Evolutionary conservation across 108 stramenopile genomes (phyloP).

Genomic region (Skeletonema tropicum): DNA sequence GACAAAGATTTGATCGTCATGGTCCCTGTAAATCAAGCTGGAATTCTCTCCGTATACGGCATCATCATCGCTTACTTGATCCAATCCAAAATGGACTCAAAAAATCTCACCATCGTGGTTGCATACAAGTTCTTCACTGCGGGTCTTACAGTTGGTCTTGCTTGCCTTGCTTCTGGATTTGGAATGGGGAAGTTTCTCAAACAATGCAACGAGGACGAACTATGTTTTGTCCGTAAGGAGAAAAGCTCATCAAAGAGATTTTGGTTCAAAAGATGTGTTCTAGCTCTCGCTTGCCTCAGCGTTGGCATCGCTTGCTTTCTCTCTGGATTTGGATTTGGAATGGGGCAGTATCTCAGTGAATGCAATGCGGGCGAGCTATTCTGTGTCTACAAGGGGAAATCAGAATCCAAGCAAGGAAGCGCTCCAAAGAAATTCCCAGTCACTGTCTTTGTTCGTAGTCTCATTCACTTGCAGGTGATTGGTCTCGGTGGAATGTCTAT

Average conservation of each 20-base stretch:
- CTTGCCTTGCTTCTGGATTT: conserved; percentile 55
- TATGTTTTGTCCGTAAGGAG: conserved; percentile 19
- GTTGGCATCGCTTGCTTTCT: conserved; percentile 64
- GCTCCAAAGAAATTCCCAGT: too few relatives aligned
- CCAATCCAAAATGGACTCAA: conserved; percentile 24
- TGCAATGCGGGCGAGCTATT: conserved; percentile 22
- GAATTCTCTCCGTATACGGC: conserved; percentile 69
- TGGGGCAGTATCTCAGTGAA: conserved; percentile 50
- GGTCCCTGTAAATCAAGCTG: conserved; percentile 55
- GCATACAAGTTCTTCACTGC: conserved; percentile 51
- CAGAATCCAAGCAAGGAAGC: too few relatives aligned
- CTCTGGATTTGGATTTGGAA: conserved; percentile 48
- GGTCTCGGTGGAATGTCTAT: too few relatives aligned
- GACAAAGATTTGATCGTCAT: conserved; percentile 36
- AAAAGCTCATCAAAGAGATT: conserved; percentile 25
- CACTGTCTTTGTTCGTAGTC: too few relatives aligned
- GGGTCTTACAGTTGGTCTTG: conserved; percentile 61
- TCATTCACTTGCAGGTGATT: too few relatives aligned
- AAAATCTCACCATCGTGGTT: conserved; percentile 7
- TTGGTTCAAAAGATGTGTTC: conserved; percentile 1
- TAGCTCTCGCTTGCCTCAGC: conserved; percentile 48
- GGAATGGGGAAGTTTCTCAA: conserved; percentile 58
- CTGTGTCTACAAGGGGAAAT: too few relatives aligned
- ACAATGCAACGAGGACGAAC: conserved; percentile 24
- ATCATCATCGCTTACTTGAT: conserved; percentile 55